Base-by-base conservation (phyloP, 139 green algal genomes). In the Spirogloea muscicola region DNA sequence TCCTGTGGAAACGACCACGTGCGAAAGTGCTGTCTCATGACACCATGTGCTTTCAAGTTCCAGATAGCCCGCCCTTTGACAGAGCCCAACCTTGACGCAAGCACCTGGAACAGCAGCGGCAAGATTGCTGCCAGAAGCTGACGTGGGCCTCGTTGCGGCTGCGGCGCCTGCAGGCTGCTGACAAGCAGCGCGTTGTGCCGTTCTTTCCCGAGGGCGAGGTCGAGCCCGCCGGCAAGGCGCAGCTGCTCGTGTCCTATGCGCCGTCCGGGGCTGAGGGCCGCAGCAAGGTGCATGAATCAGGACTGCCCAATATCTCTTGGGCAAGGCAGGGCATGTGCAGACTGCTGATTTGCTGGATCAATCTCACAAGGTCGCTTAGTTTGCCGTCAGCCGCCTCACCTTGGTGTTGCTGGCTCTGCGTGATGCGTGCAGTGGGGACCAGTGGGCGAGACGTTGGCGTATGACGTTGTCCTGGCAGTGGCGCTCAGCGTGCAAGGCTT, bases 391-490 rank as follows among this genome's bases (percentile, higher is more conserved):
- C 10, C 43, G 13, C 43, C 10, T 13, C 10, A 13, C 10, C 10
- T 51, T 10, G 43, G 43, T 25, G 43, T 51, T 13, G 43, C 43
- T 51, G 10, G 13, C 43, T 25, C 43, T 25, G 10, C 13, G 43
- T 25, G 10, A 25, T 13, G 10, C 13, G 38, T 40, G 59, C 61
- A 76, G 71, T 58, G 43, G 37, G 43, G 31, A 3, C 10, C 25
- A 18, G 62, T 76, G n/a, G 36, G 31, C 10, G 71, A 76, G 62
- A 76, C 61, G 49, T 18, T 41, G 29, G 72, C 72, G 7, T 81
- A 73, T 27, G 62, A 81, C 51, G 41, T 37, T 10, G 34, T 81
- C 39, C 65, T 81, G 33, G 65, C 27, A 31, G 48, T 39, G 27
- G 72, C 65, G 9, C 43, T 81, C n/a, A 31, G 25, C 29, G 66